Conservation (phyloP, 2,329 filamentous ascomycete species). For the Cladorrhinum sp. region DNA sequence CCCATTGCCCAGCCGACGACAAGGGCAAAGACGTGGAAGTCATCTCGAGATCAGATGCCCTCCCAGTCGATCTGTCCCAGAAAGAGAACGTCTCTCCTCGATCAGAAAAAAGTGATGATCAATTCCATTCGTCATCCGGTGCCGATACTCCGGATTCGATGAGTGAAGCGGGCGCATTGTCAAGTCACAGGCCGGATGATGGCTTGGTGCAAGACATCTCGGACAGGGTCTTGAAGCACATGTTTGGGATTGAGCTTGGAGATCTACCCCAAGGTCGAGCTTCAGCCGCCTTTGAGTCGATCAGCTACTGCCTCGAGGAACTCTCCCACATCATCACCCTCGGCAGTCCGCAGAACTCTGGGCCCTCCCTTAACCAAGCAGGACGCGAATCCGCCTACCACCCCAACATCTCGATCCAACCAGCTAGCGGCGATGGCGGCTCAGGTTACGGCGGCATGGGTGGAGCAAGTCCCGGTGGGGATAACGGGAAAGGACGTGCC, state of each 20-base stretch:
- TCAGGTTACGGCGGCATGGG: background rate
- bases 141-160: slow-evolving; percentile 6
- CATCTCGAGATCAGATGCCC: background rate
- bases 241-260: slow-evolving; percentile 22
- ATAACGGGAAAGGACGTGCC: background rate
- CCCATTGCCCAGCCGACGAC: background rate
- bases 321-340: slow-evolving; percentile 20
- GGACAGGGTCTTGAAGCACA: slow-evolving; percentile 20
- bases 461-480: background rate
- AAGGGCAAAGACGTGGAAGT: background rate
- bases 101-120: background rate
- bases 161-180: background rate
- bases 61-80: background rate
- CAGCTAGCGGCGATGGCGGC: background rate
- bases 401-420: slow-evolving; percentile 1
- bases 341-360: background rate
- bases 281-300: slow-evolving; percentile 18
- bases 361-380: slow-evolving; percentile 6
- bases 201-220: slow-evolving; percentile 21
- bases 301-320: slow-evolving; percentile 25
- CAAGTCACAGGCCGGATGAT: slow-evolving; percentile 11
- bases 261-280: slow-evolving; percentile 16
- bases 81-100: background rate
- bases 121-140: background rate
- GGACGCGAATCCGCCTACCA: slow-evolving; percentile 1